Conservation (phyloP, 345 rosid species). For the Acer campestre region DNA sequence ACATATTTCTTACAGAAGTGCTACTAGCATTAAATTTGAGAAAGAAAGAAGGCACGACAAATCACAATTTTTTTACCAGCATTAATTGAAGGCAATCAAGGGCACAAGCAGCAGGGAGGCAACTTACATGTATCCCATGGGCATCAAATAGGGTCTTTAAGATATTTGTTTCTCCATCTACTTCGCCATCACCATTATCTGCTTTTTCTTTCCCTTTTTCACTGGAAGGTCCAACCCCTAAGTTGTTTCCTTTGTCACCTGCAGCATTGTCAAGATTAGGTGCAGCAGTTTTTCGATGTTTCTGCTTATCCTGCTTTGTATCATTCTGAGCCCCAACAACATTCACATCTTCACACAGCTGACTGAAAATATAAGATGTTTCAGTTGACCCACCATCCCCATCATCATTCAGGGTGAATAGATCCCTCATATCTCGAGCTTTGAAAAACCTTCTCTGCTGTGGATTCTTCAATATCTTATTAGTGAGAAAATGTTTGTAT, state of each 20-base stretch:
- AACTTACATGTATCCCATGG: slow-evolving; percentile 87
- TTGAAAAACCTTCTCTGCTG: slow-evolving; percentile 91
- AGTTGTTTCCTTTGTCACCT: slow-evolving; percentile 24
- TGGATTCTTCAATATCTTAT: slow-evolving; percentile 93
- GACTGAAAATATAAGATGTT: slow-evolving; percentile 85
- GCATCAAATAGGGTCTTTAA: slow-evolving; percentile 82
- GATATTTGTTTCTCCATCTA: slow-evolving; percentile 75
- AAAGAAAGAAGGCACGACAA: not conserved
- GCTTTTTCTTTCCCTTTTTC: slow-evolving; percentile 53
- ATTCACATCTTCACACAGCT: slow-evolving; percentile 73
- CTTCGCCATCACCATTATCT: slow-evolving; percentile 43
- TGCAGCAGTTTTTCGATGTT: slow-evolving; percentile 27
- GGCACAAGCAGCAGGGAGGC: not conserved
- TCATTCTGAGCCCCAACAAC: slow-evolving; percentile 55
- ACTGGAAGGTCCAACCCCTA: slow-evolving; percentile 35
- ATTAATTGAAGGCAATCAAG: slow-evolving; percentile 12
- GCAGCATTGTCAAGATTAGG: slow-evolving; percentile 30
- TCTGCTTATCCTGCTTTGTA: slow-evolving; percentile 29
- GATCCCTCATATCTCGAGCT: slow-evolving; percentile 98
- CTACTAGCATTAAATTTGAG: not conserved
- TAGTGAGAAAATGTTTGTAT: slow-evolving; percentile 94
- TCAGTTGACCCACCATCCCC: slow-evolving; percentile 70
- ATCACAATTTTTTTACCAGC: not conserved
- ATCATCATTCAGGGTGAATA: slow-evolving; percentile 74
- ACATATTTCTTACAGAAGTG: not conserved